These are phyloP conservation scores for Echinosophora koreensis DNA, from an alignment of 306 rosid genomes.

Conservation along the genomic window DNA sequence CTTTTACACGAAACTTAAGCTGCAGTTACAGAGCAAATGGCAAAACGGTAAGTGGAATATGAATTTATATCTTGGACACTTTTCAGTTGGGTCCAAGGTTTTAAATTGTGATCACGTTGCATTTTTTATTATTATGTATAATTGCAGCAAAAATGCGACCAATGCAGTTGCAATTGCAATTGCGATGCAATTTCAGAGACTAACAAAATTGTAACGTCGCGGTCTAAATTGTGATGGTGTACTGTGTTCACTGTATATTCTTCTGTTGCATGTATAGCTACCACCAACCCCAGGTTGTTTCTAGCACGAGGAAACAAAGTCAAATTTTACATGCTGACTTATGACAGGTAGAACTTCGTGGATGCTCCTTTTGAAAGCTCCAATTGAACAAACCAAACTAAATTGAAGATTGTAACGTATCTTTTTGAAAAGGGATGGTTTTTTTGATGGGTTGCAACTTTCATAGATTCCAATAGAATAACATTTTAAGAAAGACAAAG, in stretches of 20 bases:
- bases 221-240: too few species aligned
- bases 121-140: too few species aligned
- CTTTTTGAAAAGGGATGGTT: not conserved
- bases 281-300: conserved; percentile 17
- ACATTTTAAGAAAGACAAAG: not conserved
- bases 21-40: conserved; percentile 11
- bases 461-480: not conserved
- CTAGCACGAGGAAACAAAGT: conserved; percentile 36
- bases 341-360: not conserved
- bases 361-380: not conserved
- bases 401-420: not conserved
- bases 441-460: not conserved
- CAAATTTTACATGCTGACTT: conserved; percentile 29
- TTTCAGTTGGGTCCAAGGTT: not conserved
- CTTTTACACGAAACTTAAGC: conserved; percentile 3
- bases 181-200: too few species aligned
- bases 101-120: too few species aligned
- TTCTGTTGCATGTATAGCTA: conserved; percentile 26
- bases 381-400: not conserved
- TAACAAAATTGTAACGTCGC: too few species aligned
- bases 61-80: not conserved
- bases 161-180: too few species aligned
- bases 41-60: not conserved
- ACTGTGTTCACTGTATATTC: not conserved
- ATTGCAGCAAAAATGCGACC: too few species aligned